Base-by-base conservation (phyloP, 179 eudicot genomes). In the Silene coronaria region DNA sequence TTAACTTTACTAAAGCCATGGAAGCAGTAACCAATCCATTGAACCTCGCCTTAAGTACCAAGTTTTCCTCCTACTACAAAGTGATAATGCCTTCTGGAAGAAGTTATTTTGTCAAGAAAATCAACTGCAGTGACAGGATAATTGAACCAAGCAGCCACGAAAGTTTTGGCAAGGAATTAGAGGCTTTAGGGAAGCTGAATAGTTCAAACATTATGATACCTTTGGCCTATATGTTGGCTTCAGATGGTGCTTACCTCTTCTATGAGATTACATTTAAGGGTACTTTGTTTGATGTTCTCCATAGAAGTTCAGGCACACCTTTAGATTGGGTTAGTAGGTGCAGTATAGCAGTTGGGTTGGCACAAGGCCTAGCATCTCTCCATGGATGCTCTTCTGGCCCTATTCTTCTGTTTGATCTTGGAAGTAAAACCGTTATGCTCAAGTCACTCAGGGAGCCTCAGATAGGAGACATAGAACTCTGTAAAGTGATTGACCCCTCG, bases 171-270 rank as follows among this genome's bases (percentile, higher is more conserved):
- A 82, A 81, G 77, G 96, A 91, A 85, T 79, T 93, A 2, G 81
- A 84, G 76, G 77, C 75, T 71, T 66, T 93, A 26, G 91, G 90
- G 73, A 88, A 80, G 89, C 71, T 91, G 72, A 89, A 75, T 80
- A 90, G 87, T 79, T 87, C 98, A 6, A 93, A 89, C 82, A 82
- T 91, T 72, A 91, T 91, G 97, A 83, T 84, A 53, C 98, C 98
- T 70, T 77, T 93, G 64, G 98, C 97, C 34, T 94, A 91, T 59
- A 84, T 85, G 75, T 78, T 90, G 80, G 85, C 87, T 26, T 66
- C 67, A 22, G 89, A 91, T 66, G 87, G 83, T 59, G 94, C 94
- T 23, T 94, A 89, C 59, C 84, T 94, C 10, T 81, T 91, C 82
- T 94, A 94, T 78, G 94, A 89, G 58, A 82, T 76, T 66, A 77